Conservation (phyloP, 2,329 filamentous ascomycete species). For the Fusarium setosum region DNA sequence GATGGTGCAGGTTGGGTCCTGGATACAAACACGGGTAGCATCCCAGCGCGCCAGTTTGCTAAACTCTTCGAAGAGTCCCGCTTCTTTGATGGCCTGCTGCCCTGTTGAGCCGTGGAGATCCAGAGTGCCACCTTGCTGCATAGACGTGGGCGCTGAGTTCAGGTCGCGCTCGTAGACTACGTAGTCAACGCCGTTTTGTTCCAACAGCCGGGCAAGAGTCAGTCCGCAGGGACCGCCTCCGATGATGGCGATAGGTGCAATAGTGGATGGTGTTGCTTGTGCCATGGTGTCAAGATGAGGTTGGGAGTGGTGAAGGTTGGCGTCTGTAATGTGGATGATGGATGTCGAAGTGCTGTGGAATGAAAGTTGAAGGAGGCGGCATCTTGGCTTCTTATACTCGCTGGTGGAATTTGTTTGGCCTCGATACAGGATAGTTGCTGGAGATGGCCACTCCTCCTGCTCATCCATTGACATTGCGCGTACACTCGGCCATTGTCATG, state of each 20-base stretch:
- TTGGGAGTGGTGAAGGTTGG: neutral
- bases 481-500: no score
- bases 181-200: slow-evolving; percentile 54
- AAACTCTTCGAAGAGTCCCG: slow-evolving; percentile 60
- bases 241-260: slow-evolving; percentile 56
- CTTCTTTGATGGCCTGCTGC: slow-evolving; percentile 59
- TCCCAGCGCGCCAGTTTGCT: slow-evolving; percentile 42
- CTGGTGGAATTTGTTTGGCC: no score
- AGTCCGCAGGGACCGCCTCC: slow-evolving; percentile 56
- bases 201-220: slow-evolving; percentile 60
- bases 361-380: no score
- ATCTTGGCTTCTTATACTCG: no score
- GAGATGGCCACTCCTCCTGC: no score
- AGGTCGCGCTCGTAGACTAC: slow-evolving; percentile 58
- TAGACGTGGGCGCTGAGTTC: slow-evolving; percentile 41
- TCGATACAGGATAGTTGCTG: no score
- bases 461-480: no score
- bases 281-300: neutral
- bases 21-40: slow-evolving; percentile 41
- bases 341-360: neutral
- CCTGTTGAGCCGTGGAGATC: slow-evolving; percentile 63
- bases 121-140: slow-evolving; percentile 58
- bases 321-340: neutral
- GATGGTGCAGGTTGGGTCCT: slow-evolving; percentile 38
- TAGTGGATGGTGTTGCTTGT: neutral